phyloP scores from a whole-genome alignment of 225 moss, liverwort and hornwort species.

The Takakia lepidozioides region DNA sequence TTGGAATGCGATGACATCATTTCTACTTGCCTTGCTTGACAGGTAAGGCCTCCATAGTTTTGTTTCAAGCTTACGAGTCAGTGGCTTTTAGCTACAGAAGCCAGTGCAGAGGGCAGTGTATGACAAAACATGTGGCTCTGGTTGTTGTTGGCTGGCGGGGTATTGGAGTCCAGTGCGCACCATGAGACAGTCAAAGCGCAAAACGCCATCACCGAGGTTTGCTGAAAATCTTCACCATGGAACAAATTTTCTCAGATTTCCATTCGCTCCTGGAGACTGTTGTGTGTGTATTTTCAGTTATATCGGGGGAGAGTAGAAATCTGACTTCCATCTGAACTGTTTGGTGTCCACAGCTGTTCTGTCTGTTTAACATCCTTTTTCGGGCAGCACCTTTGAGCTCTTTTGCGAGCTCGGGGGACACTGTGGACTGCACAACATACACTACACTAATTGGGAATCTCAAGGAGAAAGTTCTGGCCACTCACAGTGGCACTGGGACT shows the following conservation, averaged over 20 bases:
- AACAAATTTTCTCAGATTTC: no score
- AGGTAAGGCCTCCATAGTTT: constrained; percentile 22
- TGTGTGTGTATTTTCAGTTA: no score
- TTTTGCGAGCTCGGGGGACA: constrained; percentile 16
- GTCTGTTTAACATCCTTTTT: constrained; percentile 58
- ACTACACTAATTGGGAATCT: constrained; percentile 47
- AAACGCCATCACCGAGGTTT: constrained; percentile 67
- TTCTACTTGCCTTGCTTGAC: constrained; percentile 61
- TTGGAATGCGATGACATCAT: constrained; percentile 71
- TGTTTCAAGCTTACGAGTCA: no score
- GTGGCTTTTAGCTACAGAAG: no score
- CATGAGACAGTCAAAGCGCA: constrained; percentile 78
- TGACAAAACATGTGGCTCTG: no score
- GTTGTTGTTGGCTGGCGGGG: no score
- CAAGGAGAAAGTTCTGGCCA: constrained; percentile 62
- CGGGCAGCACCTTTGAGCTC: constrained; percentile 57
- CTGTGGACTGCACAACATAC: constrained; percentile 41
- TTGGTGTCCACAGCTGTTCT: constrained; percentile 48
- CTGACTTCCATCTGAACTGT: no score
- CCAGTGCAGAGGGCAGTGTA: no score
- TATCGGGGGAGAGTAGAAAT: no score
- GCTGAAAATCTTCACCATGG: background rate
- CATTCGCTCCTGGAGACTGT: no score
- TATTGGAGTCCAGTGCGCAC: constrained; percentile 48
- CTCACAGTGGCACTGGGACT: constrained; percentile 40